Evolutionary conservation across 2,329 filamentous ascomycete genomes (phyloP).

Genomic region (Exserohilum rostratum): DNA sequence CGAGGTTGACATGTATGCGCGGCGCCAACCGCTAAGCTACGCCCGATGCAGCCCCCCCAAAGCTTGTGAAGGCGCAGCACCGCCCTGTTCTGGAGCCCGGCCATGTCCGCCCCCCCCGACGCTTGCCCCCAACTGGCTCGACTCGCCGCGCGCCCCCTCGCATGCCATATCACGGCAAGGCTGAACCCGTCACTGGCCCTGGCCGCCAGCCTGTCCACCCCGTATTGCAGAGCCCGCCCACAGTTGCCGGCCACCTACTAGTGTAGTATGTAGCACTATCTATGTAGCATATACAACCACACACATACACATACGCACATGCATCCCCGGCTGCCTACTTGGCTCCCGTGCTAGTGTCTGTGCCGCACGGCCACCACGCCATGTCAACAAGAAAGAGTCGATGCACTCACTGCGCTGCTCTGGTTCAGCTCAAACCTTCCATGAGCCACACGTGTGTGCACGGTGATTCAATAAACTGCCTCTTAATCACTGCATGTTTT

Average conservation of each 20-base stretch:
- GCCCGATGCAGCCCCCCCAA: slow-evolving; percentile 24
- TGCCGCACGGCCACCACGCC: background rate
- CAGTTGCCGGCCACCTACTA: no score
- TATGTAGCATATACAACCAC: no score
- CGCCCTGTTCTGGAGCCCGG: slow-evolving; percentile 12
- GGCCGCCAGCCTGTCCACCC: no score
- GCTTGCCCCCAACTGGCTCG: slow-evolving; percentile 13
- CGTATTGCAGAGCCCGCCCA: no score
- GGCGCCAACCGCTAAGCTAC: slow-evolving; percentile 12
- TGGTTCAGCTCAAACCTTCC: background rate
- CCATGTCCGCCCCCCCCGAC: slow-evolving; percentile 9
- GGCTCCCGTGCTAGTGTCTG: background rate
- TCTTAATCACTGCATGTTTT: slow-evolving; percentile 1
- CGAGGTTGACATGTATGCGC: background rate
- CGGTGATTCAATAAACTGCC: background rate
- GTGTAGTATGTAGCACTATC: no score
- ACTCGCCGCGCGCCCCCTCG: background rate
- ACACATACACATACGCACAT: background rate
- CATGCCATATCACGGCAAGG: slow-evolving; percentile 8
- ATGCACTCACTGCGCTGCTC: background rate
- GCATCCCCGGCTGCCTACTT: background rate
- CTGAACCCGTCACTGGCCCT: background rate
- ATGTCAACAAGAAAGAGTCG: background rate
- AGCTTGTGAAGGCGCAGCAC: slow-evolving; percentile 14
- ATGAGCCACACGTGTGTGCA: background rate